Evolutionary conservation across 2,329 filamentous ascomycete genomes (phyloP).

Genomic region (Microsporum ferrugineum): DNA sequence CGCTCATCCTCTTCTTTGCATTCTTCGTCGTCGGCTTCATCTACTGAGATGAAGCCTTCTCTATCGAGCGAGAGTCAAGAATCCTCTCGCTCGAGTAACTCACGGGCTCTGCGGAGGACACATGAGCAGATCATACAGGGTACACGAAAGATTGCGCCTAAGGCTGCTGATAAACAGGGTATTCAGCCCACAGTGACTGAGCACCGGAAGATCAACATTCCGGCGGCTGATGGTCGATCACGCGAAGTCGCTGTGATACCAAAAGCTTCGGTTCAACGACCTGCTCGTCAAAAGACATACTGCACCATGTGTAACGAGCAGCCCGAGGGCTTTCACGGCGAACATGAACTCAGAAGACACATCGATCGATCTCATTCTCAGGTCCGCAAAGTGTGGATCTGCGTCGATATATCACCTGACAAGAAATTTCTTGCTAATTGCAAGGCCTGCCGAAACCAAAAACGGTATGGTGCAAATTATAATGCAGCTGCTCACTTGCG

Average conservation of each 20-base stretch:
- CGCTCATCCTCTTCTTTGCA: conserved; percentile 22
- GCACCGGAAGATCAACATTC: conserved; percentile 42
- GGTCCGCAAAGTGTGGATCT: conserved; percentile 51
- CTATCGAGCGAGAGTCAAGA: conserved; percentile 37
- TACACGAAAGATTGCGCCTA: conserved; percentile 40
- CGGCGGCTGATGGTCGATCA: conserved; percentile 42
- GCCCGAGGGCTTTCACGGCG: conserved; percentile 69
- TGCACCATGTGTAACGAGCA: conserved; percentile 61
- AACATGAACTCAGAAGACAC: conserved; percentile 67
- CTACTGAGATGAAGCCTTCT: conserved; percentile 42
- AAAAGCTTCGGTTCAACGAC: conserved; percentile 50
- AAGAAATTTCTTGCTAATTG: conserved; percentile 62
- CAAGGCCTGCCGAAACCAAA: conserved; percentile 66
- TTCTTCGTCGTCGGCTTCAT: conserved; percentile 26
- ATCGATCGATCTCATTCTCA: conserved; percentile 54
- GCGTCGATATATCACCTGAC: conserved; percentile 47
- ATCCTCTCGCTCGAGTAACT: conserved; percentile 35
- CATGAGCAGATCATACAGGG: conserved; percentile 40
- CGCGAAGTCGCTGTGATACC: conserved; percentile 45
- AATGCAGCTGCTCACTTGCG: conserved; percentile 87
- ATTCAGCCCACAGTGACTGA: conserved; percentile 26
- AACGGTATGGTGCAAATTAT: conserved; percentile 84
- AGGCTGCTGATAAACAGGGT: conserved; percentile 28
- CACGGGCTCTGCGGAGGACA: conserved; percentile 37
- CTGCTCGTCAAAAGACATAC: conserved; percentile 58